A percentile compares a stretch with the other conserved stretches of the same genome.
phyloP scores from a whole-genome alignment of 1,139 yeast species.

The Hanseniaspora gamundiae region DNA sequence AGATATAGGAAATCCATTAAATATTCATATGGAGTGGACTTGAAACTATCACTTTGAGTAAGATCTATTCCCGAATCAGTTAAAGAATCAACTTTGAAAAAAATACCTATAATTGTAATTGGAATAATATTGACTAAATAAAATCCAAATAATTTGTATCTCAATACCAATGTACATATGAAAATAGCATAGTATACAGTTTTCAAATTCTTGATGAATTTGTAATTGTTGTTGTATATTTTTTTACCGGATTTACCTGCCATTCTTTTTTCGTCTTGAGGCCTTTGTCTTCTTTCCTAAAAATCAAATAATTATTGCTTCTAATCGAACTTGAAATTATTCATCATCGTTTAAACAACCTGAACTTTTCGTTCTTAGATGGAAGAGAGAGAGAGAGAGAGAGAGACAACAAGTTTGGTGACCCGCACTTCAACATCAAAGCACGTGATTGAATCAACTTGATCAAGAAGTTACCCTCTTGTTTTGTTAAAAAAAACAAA shows the following conservation, averaged over 20 bases:
- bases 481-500: too few species aligned
- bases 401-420: too few species aligned
- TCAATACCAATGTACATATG: not conserved
- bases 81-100: constrained; percentile 17
- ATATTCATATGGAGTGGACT: constrained; percentile 15
- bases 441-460: not conserved
- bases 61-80: constrained; percentile 22
- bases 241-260: constrained; percentile 1
- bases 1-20: constrained; percentile 23
- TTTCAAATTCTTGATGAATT: not conserved
- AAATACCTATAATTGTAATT: constrained; percentile 10
- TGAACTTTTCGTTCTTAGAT: not conserved
- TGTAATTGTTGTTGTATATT: not conserved
- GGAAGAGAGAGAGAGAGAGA: not conserved
- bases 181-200: not conserved
- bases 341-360: not conserved
- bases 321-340: too few species aligned
- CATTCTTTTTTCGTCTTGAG: too few species aligned
- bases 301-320: not conserved
- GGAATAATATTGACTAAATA: not conserved
- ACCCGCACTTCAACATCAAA: not conserved
- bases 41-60: constrained; percentile 18
- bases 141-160: not conserved
- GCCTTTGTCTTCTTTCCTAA: not conserved
- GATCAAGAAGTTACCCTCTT: not conserved